Percentiles rank a stretch among this genome's conserved stretches.
These are phyloP conservation scores for Penicillium nordicum DNA, from an alignment of 2,329 filamentous ascomycete genomes.

Conservation along the genomic window DNA sequence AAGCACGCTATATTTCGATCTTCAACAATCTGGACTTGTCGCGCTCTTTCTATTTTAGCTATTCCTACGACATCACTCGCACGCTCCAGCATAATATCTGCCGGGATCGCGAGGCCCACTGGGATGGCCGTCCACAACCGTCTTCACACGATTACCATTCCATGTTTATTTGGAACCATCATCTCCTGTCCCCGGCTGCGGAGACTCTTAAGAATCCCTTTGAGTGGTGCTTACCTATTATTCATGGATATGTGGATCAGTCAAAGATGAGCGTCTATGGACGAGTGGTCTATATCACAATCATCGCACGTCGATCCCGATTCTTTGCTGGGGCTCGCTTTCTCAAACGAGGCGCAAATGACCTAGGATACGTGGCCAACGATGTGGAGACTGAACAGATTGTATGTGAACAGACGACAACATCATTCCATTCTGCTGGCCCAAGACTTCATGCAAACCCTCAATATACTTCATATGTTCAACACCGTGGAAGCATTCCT, in stretches of 20 bases:
- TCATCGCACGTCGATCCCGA: slow-evolving; percentile 87
- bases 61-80: slow-evolving; percentile 92
- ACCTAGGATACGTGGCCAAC: slow-evolving; percentile 92
- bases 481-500: slow-evolving; percentile 94
- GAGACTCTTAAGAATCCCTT: slow-evolving; percentile 72
- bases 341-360: slow-evolving; percentile 90
- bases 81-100: slow-evolving; percentile 91
- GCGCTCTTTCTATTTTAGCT: slow-evolving; percentile 95
- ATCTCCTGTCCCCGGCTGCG: slow-evolving; percentile 74
- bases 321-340: slow-evolving; percentile 94
- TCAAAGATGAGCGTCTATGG: slow-evolving; percentile 82
- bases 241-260: slow-evolving; percentile 95
- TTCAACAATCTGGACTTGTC: slow-evolving; percentile 88
- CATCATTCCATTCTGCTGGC: slow-evolving; percentile 90
- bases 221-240: slow-evolving; percentile 94
- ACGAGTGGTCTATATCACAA: slow-evolving; percentile 81
- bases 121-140: slow-evolving; percentile 59
- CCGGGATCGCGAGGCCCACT: slow-evolving; percentile 68
- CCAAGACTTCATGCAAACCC: slow-evolving; percentile 82
- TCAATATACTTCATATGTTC: slow-evolving; percentile 91
- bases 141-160: slow-evolving; percentile 79
- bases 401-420: slow-evolving; percentile 88
- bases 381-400: slow-evolving; percentile 99
- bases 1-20: slow-evolving; percentile 82
- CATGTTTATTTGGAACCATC: slow-evolving; percentile 98